These are phyloP conservation scores for Hammondia hammondi DNA, from an alignment of 169 alveolate species.

Conservation along the genomic window DNA sequence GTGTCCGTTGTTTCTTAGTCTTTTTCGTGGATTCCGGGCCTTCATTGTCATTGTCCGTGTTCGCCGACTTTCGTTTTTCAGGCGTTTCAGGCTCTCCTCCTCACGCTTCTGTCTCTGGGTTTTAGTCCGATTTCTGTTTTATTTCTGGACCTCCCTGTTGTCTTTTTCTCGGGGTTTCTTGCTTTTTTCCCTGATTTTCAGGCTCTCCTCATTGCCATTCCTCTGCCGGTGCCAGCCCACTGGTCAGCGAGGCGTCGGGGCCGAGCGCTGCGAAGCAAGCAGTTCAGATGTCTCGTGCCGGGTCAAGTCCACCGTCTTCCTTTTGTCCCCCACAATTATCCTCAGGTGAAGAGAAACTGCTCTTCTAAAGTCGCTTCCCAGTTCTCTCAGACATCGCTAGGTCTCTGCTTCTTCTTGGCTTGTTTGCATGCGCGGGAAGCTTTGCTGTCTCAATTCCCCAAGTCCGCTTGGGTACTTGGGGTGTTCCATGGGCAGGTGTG, in stretches of 20 bases:
- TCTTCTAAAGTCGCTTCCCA: not conserved
- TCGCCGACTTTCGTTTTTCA: too few species aligned
- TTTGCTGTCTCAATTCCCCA: not conserved
- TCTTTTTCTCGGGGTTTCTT: too few species aligned
- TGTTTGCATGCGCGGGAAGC: not conserved
- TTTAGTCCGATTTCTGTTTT: too few species aligned
- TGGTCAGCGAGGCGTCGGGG: conserved; percentile 35
- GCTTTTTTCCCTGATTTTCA: not conserved
- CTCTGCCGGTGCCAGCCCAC: conserved; percentile 34
- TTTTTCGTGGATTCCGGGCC: too few species aligned
- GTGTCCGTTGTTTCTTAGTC: too few species aligned
- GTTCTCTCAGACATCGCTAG: not conserved
- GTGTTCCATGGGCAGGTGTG: not conserved
- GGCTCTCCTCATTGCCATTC: conserved; percentile 7
- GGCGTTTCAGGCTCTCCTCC: too few species aligned
- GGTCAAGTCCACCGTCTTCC: conserved; percentile 26
- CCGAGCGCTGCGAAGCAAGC: conserved; percentile 39
- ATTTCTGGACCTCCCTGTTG: too few species aligned
- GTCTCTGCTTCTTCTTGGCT: not conserved
- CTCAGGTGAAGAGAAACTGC: not conserved
- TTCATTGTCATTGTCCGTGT: too few species aligned
- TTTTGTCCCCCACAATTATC: conserved; percentile 26
- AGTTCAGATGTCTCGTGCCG: conserved; percentile 33
- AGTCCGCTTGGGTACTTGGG: not conserved
- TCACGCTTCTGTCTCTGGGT: too few species aligned